Evolutionary conservation across 495 filamentous ascomycete species (phyloP).

Genomic region (Neurospora cerealis): DNA sequence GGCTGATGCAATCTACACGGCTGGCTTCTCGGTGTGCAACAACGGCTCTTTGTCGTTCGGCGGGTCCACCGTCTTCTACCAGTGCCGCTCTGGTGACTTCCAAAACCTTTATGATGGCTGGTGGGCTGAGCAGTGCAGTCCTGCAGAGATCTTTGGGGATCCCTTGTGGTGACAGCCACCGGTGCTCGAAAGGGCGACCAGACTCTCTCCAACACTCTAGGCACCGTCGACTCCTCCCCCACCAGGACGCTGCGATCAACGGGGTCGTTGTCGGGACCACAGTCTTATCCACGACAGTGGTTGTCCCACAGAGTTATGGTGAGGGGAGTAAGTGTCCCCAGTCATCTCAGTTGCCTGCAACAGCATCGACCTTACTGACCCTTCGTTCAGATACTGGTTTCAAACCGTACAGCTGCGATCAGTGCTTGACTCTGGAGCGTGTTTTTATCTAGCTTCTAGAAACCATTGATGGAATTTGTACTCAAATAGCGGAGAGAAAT

Average conservation of each 20-base stretch:
- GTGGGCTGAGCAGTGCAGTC: slow-evolving; percentile 43
- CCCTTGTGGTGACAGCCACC: slow-evolving; percentile 25
- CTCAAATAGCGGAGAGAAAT: background rate
- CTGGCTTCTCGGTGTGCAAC: slow-evolving; percentile 53
- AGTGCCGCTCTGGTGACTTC: slow-evolving; percentile 54
- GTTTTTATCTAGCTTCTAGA: background rate
- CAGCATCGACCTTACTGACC: slow-evolving; percentile 12
- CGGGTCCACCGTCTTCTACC: slow-evolving; percentile 49
- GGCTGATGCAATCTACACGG: slow-evolving; percentile 53
- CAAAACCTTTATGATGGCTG: slow-evolving; percentile 51
- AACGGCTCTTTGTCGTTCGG: slow-evolving; percentile 55
- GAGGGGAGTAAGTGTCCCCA: slow-evolving; percentile 29
- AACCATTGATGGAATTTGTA: background rate
- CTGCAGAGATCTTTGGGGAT: slow-evolving; percentile 40
- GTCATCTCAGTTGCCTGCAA: background rate
- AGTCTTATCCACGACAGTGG: slow-evolving; percentile 29
- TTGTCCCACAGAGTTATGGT: slow-evolving; percentile 9
- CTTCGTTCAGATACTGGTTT: slow-evolving; percentile 48
- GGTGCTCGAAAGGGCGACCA: too few relatives aligned
- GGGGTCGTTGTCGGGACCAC: slow-evolving; percentile 27
- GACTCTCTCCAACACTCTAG: too few relatives aligned
- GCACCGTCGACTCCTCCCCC: too few relatives aligned
- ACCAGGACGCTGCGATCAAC: slow-evolving; percentile 11
- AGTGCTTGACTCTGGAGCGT: background rate
- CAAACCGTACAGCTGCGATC: slow-evolving; percentile 41